Conservation (phyloP, 257 asterid species). For the Solanum medicagineum region DNA sequence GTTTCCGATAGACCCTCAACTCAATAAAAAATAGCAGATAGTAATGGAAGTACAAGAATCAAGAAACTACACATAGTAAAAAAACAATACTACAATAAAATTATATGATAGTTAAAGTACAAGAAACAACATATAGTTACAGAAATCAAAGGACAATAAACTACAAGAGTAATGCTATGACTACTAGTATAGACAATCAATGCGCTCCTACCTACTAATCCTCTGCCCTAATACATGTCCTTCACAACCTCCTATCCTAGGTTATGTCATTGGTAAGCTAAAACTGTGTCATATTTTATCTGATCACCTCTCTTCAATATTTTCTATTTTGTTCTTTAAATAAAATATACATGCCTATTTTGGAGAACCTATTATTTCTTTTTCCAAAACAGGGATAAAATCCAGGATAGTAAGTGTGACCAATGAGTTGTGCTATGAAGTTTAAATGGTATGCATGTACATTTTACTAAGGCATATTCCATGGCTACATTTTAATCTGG, state of each 20-base stretch:
- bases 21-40: not conserved
- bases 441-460: not conserved
- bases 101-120: not conserved
- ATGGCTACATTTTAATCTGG: not conserved
- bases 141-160: not conserved
- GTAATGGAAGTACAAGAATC: not conserved
- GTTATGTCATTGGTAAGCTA: no score
- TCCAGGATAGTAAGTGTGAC: not conserved
- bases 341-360: not conserved
- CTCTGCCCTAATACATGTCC: no score
- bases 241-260: no score
- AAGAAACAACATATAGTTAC: not conserved
- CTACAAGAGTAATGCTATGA: not conserved
- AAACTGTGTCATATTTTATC: no score
- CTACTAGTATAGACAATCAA: not conserved
- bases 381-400: not conserved
- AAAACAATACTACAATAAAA: not conserved
- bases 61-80: not conserved
- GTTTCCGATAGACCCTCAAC: not conserved
- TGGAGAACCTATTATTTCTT: not conserved
- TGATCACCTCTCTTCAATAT: no score
- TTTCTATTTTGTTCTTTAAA: not conserved
- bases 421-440: not conserved
- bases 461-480: not conserved
- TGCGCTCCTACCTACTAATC: not conserved